These are phyloP conservation scores for Ogataea pini DNA, from an alignment of 805 yeast species.

Conservation along the genomic window DNA sequence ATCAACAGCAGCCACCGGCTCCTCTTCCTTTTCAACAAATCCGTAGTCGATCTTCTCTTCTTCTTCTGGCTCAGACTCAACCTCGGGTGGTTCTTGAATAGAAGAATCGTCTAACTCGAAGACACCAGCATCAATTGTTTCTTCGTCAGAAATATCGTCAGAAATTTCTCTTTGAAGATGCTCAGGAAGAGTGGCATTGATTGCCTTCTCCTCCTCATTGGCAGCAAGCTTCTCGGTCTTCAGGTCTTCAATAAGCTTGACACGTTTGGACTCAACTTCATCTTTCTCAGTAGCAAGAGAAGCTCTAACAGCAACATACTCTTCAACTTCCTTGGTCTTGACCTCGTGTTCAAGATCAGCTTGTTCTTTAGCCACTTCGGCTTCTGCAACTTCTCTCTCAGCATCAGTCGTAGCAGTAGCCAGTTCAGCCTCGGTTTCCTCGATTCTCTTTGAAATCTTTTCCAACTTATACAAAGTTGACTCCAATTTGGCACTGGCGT, in stretches of 20 bases:
- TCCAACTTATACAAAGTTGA: conserved; percentile 47
- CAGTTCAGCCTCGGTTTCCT: conserved; percentile 41
- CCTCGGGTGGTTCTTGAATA: conserved; percentile 31
- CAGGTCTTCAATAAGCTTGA: conserved; percentile 35
- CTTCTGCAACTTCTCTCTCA: conserved; percentile 31
- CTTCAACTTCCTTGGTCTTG: conserved; percentile 31
- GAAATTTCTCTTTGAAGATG: conserved; percentile 44
- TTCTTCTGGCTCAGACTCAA: conserved; percentile 26
- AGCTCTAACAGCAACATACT: conserved; percentile 34
- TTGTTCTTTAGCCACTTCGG: conserved; percentile 27
- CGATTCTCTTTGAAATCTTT: conserved; percentile 43
- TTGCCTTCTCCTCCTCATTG: conserved; percentile 44
- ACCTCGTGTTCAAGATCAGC: conserved; percentile 31
- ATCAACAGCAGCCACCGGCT: conserved; percentile 34
- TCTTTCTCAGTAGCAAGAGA: conserved; percentile 45
- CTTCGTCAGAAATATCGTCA: conserved; percentile 31
- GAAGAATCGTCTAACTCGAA: conserved; percentile 30
- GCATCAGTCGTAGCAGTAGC: conserved; percentile 34
- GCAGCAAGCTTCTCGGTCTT: conserved; percentile 41
- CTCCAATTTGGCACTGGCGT: conserved; percentile 42
- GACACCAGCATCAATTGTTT: conserved; percentile 30
- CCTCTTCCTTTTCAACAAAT: conserved; percentile 35
- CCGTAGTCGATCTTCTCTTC: conserved; percentile 27
- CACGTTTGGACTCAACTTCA: conserved; percentile 43
- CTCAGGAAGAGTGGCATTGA: conserved; percentile 52